phyloP scores from a whole-genome alignment of 2,329 filamentous ascomycete species.

The Penicillium sp. region DNA sequence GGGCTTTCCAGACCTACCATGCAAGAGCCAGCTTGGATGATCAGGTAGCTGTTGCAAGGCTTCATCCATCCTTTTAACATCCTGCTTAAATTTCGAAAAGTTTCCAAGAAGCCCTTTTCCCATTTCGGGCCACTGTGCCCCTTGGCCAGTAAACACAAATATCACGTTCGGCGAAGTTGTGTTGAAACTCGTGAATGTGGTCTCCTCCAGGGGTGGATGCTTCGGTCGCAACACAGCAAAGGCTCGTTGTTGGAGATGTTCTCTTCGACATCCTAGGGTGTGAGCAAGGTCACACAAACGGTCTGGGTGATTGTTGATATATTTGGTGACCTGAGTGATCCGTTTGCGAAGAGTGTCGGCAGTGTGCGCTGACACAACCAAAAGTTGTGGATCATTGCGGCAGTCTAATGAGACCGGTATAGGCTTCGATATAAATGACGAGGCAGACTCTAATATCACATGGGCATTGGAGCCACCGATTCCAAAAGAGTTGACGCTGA shows the following conservation, averaged over 20 bases:
- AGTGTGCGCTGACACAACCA: constrained; percentile 20
- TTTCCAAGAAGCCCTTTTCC: constrained; percentile 27
- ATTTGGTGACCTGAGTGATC: constrained; percentile 4
- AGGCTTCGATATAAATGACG: not conserved
- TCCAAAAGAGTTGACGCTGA: constrained; percentile 38
- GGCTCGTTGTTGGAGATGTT: constrained; percentile 15
- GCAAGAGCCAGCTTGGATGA: constrained; percentile 5
- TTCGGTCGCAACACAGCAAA: constrained; percentile 9
- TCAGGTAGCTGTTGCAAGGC: constrained; percentile 9
- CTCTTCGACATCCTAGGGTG: constrained; percentile 16
- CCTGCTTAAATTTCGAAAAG: constrained; percentile 20
- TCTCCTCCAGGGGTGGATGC: not conserved
- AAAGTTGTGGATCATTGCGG: constrained; percentile 1
- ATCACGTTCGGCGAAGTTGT: constrained; percentile 5
- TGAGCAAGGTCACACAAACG: constrained; percentile 14
- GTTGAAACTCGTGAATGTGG: not conserved
- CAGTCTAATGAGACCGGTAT: not conserved
- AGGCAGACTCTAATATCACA: constrained; percentile 18
- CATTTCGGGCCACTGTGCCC: constrained; percentile 40
- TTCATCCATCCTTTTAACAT: constrained; percentile 19
- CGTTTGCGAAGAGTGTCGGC: constrained; percentile 12
- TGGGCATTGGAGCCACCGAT: constrained; percentile 31
- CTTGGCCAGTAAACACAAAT: constrained; percentile 41
- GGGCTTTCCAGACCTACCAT: constrained; percentile 4
- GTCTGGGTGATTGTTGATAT: constrained; percentile 4